phyloP scores from a whole-genome alignment of 352 stramenopile genomes.

The Plasmopara viticola region DNA sequence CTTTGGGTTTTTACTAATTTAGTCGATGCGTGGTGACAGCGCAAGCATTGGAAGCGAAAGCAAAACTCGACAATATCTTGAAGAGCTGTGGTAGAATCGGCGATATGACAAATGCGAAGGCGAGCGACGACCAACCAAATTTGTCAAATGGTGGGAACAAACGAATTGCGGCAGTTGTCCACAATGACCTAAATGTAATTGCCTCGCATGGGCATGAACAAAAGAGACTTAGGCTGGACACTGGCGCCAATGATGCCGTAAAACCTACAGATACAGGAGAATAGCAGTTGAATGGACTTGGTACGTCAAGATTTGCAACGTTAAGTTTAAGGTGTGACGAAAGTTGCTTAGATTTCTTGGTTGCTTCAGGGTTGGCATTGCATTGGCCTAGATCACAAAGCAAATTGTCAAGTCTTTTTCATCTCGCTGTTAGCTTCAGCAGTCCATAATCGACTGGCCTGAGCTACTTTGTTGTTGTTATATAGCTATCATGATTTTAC shows the following conservation, averaged over 20 bases:
- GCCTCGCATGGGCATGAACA: not conserved
- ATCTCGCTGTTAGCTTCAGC: no score
- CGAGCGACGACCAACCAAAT: not conserved
- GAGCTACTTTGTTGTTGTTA: no score
- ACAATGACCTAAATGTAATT: not conserved
- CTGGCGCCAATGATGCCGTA: slow-evolving; percentile 13
- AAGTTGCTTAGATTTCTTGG: no score
- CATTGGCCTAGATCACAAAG: no score
- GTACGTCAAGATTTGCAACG: no score
- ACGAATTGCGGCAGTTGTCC: slow-evolving; percentile 1
- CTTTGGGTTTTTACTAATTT: not conserved
- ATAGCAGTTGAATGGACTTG: no score
- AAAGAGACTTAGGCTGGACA: slow-evolving; percentile 16
- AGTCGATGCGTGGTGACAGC: slow-evolving; percentile 14
- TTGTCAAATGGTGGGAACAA: slow-evolving; percentile 2
- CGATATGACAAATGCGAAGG: not conserved
- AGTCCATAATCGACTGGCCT: no score
- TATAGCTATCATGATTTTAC: no score
- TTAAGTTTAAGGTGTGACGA: no score
- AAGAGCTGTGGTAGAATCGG: slow-evolving; percentile 25
- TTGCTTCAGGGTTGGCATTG: no score
- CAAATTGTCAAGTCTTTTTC: no score
- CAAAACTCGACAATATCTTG: slow-evolving; percentile 53
- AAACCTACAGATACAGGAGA: not conserved
- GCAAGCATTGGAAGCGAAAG: slow-evolving; percentile 53